These are phyloP conservation scores for Metroxylon sagu DNA, from an alignment of 176 grass and related monocot genomes.

Conservation along the genomic window DNA sequence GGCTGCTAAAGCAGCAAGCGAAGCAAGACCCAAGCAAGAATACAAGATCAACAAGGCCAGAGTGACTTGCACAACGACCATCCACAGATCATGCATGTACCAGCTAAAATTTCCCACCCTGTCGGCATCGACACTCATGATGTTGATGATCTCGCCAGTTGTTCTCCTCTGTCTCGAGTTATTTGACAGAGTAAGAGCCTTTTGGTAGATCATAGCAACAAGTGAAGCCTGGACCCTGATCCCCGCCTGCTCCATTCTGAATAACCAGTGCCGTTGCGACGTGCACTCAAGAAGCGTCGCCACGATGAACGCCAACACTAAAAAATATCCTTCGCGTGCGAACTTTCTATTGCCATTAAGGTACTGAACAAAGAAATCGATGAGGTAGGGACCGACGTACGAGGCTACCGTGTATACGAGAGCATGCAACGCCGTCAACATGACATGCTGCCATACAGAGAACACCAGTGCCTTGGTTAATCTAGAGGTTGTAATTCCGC, in stretches of 20 bases:
- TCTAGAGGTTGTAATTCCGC: constrained; percentile 47
- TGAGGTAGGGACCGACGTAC: constrained; percentile 82
- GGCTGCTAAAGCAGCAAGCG: constrained; percentile 40
- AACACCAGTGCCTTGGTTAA: constrained; percentile 56
- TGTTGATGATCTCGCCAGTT: constrained; percentile 66
- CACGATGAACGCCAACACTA: constrained; percentile 48
- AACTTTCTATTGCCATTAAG: constrained; percentile 49
- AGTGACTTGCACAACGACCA: constrained; percentile 56
- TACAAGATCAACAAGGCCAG: constrained; percentile 66
- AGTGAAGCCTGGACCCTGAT: constrained; percentile 40
- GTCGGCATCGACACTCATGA: constrained; percentile 66
- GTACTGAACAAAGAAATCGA: constrained; percentile 76
- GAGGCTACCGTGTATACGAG: constrained; percentile 49
- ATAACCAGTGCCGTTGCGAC: constrained; percentile 41
- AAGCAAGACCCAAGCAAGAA: constrained; percentile 49
- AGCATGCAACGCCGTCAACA: constrained; percentile 53
- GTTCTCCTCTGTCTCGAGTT: constrained; percentile 51
- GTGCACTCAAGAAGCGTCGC: constrained; percentile 68
- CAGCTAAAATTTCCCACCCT: constrained; percentile 37
- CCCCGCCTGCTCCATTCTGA: constrained; percentile 49
- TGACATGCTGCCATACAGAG: constrained; percentile 45
- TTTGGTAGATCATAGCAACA: constrained; percentile 57
- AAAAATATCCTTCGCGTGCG: constrained; percentile 39
- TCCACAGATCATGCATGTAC: constrained; percentile 75
- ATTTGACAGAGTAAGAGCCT: constrained; percentile 59